phyloP scores from a whole-genome alignment of 805 yeast species.

The Scheffersomyces coipomensis region DNA sequence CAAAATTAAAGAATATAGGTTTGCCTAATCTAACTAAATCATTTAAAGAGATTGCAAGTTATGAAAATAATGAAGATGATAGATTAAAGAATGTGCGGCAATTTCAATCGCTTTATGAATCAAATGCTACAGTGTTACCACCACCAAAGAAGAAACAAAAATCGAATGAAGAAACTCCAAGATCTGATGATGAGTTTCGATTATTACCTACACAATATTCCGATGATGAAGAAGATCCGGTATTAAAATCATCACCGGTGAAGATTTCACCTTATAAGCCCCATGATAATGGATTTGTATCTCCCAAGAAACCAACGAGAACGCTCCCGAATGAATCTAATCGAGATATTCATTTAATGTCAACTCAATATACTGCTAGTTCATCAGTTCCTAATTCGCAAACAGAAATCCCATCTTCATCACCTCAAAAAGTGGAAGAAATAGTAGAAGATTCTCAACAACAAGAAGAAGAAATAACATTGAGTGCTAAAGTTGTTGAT shows the following conservation, averaged over 20 bases:
- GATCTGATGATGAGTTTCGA: not conserved
- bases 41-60: not conserved
- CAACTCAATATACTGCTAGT: constrained; percentile 7
- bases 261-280: constrained; percentile 8
- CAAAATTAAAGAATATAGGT: no score
- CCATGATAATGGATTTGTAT: not conserved
- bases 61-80: no score
- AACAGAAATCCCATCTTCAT: not conserved
- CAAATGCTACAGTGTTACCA: not conserved
- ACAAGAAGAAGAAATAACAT: constrained; percentile 3
- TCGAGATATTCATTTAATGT: not conserved
- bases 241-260: constrained; percentile 6
- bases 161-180: not conserved
- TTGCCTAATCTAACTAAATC: not conserved
- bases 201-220: constrained; percentile 27
- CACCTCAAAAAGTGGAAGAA: constrained; percentile 2
- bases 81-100: not conserved
- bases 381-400: not conserved
- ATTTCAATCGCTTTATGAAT: not conserved
- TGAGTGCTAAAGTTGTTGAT: no score
- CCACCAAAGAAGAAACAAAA: constrained; percentile 1
- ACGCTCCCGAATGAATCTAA: not conserved
- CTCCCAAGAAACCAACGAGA: not conserved
- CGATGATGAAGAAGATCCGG: constrained; percentile 13
- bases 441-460: constrained; percentile 15